Base-by-base conservation (phyloP, 202 grass and related monocot genomes). In the Panicum hallii region DNA sequence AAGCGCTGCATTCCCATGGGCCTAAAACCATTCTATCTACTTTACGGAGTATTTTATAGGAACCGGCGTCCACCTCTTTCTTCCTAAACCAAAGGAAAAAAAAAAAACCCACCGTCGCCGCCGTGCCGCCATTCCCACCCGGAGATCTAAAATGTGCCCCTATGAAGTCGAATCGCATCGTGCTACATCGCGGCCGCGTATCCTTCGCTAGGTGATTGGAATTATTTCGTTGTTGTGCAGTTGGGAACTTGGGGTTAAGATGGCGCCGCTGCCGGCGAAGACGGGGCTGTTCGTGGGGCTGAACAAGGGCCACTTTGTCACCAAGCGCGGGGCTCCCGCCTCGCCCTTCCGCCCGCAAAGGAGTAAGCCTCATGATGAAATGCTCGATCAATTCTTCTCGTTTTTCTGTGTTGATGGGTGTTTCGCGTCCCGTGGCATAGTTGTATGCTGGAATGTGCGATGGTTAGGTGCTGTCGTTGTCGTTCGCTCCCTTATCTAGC, bases 221-320 rank as follows among this genome's bases (percentile, higher is more conserved):
- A 10, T 32, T 54, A 12, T 41, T 78, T 34, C 23, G 11, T 42
- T 66, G 65, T 63, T 46, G 48, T 48, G 57, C 60, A 74, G 81
- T 38, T 38, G 36, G 3, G 32, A 32, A 32, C 32, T 28, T 30
- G 72, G 26, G 7, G 7, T 65, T 48, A 63, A 46, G 45, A 85
- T 79, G 74, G 49, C 43, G 41, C 49, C 79, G 58, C 12, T 74
- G 88, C 50, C 68, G 50, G 50, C 61, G 13, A 85, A 85, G 83
- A 82, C 53, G 0, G 52, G 77, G 61, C 67, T 88, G 58, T 80
- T 90, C 19, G 84, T 92, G 45, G 89, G 84, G 40, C 81, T 83
- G 49, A 86, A 87, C 83, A 89, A 84, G 67, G 67, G 74, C 5
- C 79, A 78, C 30, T 53, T 88, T 55, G 74, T 90, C 47, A 86